These are phyloP conservation scores for Salicornia ramosissima DNA, from an alignment of 148 eudicot genomes.

Conservation along the genomic window DNA sequence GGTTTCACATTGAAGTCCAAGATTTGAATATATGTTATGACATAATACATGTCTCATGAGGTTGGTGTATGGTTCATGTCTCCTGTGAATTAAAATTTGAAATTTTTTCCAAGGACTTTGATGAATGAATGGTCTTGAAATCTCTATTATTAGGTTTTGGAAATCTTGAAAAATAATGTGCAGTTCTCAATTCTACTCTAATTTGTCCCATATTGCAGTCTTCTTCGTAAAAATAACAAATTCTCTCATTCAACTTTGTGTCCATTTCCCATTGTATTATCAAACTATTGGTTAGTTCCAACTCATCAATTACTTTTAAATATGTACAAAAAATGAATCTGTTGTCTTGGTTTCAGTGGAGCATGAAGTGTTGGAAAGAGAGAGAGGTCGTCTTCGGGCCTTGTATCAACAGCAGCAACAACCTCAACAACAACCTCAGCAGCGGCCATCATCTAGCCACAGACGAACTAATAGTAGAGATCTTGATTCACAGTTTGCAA, in stretches of 20 bases:
- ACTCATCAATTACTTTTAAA: no score
- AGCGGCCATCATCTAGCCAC: conserved; percentile 43
- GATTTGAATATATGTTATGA: not conserved
- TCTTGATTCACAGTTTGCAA: conserved; percentile 71
- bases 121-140: not conserved
- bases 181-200: no score
- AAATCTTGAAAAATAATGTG: not conserved
- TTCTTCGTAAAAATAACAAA: no score
- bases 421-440: conserved; percentile 34
- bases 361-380: conserved; percentile 80
- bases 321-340: not conserved
- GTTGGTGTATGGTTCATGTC: not conserved
- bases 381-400: conserved; percentile 59
- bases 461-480: conserved; percentile 68
- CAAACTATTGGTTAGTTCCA: no score
- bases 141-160: not conserved
- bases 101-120: not conserved
- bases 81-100: not conserved
- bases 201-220: no score
- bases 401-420: conserved; percentile 62
- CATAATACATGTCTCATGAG: not conserved
- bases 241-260: no score
- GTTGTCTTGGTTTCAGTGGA: conserved; percentile 53
- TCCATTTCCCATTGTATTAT: no score
- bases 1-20: not conserved